phyloP scores from a whole-genome alignment of 331 rosid species.

The Arachis monticola region DNA sequence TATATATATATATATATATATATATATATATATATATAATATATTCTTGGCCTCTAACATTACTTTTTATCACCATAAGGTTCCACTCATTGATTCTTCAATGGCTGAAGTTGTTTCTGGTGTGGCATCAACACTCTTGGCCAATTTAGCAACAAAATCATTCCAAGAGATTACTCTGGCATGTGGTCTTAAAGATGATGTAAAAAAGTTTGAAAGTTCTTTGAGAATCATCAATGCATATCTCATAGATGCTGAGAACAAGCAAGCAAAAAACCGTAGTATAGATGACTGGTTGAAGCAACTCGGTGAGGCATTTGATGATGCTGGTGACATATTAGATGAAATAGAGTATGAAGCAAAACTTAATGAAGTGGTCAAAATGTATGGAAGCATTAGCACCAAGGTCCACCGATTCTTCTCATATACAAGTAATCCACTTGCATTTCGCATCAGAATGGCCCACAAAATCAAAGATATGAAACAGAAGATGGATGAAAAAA shows the following conservation, averaged over 20 bases:
- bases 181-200: conserved; percentile 5
- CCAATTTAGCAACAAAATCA: background rate
- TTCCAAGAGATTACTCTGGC: conserved; percentile 12
- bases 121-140: background rate
- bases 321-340: conserved; percentile 29
- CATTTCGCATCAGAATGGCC: conserved; percentile 21
- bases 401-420: conserved; percentile 34
- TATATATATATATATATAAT: too few species aligned
- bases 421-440: conserved; percentile 21
- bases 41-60: too few species aligned
- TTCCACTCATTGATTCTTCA: too few species aligned
- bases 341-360: conserved; percentile 28
- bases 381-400: background rate
- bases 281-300: background rate
- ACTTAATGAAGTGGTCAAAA: conserved; percentile 15
- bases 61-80: too few species aligned
- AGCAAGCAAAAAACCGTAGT: background rate
- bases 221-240: conserved; percentile 6
- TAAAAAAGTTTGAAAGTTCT: background rate
- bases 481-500: conserved; percentile 7
- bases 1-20: too few species aligned
- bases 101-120: background rate
- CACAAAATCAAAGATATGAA: conserved; percentile 12
- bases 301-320: conserved; percentile 7
- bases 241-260: conserved; percentile 30